A percentile compares a stretch with the other conserved stretches of the same genome.
Evolutionary conservation across 495 filamentous ascomycete species (phyloP).

Genomic region (Tirmania nivea): DNA sequence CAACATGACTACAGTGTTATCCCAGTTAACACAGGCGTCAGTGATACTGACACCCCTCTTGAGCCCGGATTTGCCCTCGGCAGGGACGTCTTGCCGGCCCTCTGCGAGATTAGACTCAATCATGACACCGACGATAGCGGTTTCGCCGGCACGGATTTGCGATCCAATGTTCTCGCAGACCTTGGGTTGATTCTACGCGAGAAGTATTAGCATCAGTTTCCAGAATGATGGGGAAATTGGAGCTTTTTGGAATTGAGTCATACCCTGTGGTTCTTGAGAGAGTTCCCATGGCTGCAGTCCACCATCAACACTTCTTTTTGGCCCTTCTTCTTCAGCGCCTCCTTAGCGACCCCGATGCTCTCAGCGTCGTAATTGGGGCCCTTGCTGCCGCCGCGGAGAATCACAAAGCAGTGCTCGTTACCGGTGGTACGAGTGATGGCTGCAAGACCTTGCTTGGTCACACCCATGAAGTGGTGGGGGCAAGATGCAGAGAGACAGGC

Average conservation of each 20-base stretch:
- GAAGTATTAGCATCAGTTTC: background rate
- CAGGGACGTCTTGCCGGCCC: constrained; percentile 80
- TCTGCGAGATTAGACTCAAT: constrained; percentile 96
- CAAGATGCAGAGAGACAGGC: constrained; percentile 80
- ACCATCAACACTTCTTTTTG: constrained; percentile 87
- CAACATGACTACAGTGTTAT: constrained; percentile 63
- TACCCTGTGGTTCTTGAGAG: constrained; percentile 35
- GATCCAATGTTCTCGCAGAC: constrained; percentile 65
- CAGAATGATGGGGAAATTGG: background rate
- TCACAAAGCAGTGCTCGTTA: constrained; percentile 94
- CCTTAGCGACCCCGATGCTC: constrained; percentile 54
- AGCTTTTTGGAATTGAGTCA: too few relatives aligned
- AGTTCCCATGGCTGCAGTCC: constrained; percentile 75
- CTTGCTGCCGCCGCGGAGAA: constrained; percentile 70
- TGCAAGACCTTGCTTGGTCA: constrained; percentile 94
- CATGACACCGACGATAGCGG: constrained; percentile 86
- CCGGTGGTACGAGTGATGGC: constrained; percentile 82
- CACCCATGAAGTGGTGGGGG: constrained; percentile 93
- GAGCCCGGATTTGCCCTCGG: constrained; percentile 43
- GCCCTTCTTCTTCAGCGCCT: constrained; percentile 62
- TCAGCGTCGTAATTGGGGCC: constrained; percentile 91
- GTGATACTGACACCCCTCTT: constrained; percentile 93
- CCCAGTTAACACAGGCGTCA: constrained; percentile 94
- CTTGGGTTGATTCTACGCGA: constrained; percentile 60
- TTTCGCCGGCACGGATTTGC: constrained; percentile 72